Percentiles rank a stretch among this genome's conserved stretches.
Evolutionary conservation across 2,329 filamentous ascomycete genomes (phyloP).

Genomic region (Aspergillus sp.): DNA sequence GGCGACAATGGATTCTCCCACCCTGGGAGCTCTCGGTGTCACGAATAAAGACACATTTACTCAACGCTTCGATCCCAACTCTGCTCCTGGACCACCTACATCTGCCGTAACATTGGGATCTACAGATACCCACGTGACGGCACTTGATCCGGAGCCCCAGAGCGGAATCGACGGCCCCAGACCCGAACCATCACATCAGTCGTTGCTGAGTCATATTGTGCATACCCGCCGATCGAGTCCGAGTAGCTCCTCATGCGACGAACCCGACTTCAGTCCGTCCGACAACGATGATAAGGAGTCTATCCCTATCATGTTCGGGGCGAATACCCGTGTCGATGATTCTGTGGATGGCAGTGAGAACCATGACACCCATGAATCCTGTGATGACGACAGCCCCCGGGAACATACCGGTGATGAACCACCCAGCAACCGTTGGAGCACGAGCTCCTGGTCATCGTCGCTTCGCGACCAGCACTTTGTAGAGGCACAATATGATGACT

Average conservation of each 20-base stretch:
- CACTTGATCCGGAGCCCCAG: conserved; percentile 64
- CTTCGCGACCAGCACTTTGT: conserved; percentile 27
- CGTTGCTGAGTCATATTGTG: conserved; percentile 43
- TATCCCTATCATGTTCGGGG: conserved; percentile 48
- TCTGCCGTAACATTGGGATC: conserved; percentile 51
- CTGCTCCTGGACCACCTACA: conserved; percentile 9
- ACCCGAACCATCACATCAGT: conserved; percentile 27
- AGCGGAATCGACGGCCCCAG: conserved; percentile 42
- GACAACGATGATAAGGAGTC: conserved; percentile 47
- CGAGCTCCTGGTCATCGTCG: conserved; percentile 39
- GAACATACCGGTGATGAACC: conserved; percentile 15
- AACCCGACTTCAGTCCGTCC: conserved; percentile 33
- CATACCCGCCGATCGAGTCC: conserved; percentile 41
- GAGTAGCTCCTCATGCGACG: conserved; percentile 32
- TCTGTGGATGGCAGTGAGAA: conserved; percentile 21
- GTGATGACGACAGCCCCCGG: conserved; percentile 8
- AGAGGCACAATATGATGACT: conserved; percentile 15
- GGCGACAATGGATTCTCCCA: conserved; percentile 37
- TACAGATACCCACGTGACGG: conserved; percentile 52
- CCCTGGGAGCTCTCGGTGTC: conserved; percentile 27
- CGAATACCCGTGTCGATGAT: conserved; percentile 36
- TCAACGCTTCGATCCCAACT: conserved; percentile 3
- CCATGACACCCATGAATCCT: conserved; percentile 18
- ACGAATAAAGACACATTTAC: conserved; percentile 4
- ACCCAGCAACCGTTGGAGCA: conserved; percentile 33